Evolutionary conservation across 106 monocot genomes (phyloP).

Genomic region (Triglochin maritima): DNA sequence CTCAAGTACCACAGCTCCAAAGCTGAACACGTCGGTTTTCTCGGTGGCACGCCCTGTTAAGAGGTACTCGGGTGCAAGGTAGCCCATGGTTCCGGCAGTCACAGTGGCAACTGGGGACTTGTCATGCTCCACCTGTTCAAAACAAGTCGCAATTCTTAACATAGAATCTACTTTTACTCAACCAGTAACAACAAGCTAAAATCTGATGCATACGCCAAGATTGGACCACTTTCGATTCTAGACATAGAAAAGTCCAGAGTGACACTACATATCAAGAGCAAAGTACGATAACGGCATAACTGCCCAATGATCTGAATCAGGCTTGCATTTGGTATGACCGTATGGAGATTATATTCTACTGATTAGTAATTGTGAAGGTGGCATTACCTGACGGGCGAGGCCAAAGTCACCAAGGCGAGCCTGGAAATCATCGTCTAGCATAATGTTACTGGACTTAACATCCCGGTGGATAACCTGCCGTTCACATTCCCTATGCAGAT

Average conservation of each 20-base stretch:
- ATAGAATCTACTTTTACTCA: not conserved
- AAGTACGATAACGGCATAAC: not conserved
- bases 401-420: conserved; percentile 96
- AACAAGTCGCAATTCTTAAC: not conserved
- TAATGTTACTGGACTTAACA: conserved; percentile 97
- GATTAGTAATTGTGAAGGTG: not conserved
- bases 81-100: conserved; percentile 95
- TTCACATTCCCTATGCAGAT: conserved; percentile 95
- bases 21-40: conserved; percentile 88
- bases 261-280: not conserved
- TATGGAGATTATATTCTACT: not conserved
- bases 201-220: not conserved
- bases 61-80: conserved; percentile 95
- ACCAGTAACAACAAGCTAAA: not conserved
- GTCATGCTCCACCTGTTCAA: conserved; percentile 42
- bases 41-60: conserved; percentile 90
- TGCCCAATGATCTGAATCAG: not conserved
- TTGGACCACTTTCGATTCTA: no score
- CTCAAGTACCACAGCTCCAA: conserved; percentile 78
- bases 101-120: conserved; percentile 77
- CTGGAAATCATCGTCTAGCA: conserved; percentile 87
- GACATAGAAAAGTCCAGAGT: no score
- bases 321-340: not conserved
- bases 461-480: conserved; percentile 93
- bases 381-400: conserved; percentile 50